These are phyloP conservation scores for Ogataea methanolica DNA, from an alignment of 805 yeast species.

Conservation along the genomic window DNA sequence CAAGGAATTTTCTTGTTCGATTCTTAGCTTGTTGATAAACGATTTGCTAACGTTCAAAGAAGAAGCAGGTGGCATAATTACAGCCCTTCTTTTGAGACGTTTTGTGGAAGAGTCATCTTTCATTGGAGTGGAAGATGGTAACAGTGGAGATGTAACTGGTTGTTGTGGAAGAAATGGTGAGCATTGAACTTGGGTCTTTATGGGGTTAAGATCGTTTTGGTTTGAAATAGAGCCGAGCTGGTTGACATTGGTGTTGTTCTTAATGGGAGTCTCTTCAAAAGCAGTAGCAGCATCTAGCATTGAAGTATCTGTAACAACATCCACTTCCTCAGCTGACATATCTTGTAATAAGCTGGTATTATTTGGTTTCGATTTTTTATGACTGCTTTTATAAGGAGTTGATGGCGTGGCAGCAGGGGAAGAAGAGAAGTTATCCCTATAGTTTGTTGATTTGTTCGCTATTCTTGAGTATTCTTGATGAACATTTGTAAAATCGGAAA, in stretches of 20 bases:
- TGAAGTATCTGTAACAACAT: slow-evolving; percentile 3
- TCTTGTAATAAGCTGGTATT: neutral
- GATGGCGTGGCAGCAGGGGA: slow-evolving; percentile 8
- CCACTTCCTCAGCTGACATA: neutral
- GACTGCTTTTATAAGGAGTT: neutral
- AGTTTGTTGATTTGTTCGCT: slow-evolving; percentile 19
- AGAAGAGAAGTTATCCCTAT: slow-evolving; percentile 22
- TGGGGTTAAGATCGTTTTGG: no score
- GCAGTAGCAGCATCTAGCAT: slow-evolving; percentile 1
- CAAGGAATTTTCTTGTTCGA: neutral
- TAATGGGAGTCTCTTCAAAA: neutral
- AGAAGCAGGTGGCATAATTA: slow-evolving; percentile 7
- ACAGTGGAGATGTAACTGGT: slow-evolving; percentile 10
- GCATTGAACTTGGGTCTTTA: neutral
- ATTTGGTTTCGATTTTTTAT: neutral
- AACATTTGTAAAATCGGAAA: neutral
- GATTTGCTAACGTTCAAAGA: slow-evolving; percentile 9
- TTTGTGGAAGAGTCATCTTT: slow-evolving; percentile 3
- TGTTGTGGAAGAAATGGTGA: slow-evolving; percentile 2
- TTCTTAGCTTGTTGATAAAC: slow-evolving; percentile 11
- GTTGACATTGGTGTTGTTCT: neutral
- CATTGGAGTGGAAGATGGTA: slow-evolving; percentile 17
- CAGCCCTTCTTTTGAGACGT: slow-evolving; percentile 1
- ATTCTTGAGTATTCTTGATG: slow-evolving; percentile 19
- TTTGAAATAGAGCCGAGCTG: no score